Conservation (phyloP, 2,329 filamentous ascomycete species). For the Colletotrichum sp. region DNA sequence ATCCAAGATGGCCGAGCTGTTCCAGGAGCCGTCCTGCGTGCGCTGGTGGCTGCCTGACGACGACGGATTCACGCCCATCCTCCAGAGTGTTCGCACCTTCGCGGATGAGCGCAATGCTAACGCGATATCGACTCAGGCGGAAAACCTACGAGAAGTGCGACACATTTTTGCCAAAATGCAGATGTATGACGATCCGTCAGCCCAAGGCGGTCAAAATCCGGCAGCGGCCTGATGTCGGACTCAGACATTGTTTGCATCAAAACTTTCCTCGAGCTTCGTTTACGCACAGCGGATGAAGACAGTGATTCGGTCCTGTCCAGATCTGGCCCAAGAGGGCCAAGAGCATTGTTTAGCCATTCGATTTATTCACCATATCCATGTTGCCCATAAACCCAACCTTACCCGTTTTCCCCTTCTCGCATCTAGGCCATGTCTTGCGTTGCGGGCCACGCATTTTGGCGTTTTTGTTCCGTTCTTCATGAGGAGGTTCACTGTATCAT, state of each 20-base stretch:
- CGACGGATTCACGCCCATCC: slow-evolving; percentile 74
- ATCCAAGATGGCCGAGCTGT: slow-evolving; percentile 75
- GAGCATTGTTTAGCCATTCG: not conserved
- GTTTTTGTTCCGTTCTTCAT: not conserved
- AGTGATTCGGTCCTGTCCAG: not conserved
- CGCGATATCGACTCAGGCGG: slow-evolving; percentile 60
- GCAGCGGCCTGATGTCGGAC: not conserved
- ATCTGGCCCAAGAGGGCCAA: not conserved
- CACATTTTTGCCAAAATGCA: slow-evolving; percentile 71
- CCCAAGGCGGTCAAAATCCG: not conserved
- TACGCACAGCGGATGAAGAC: not conserved
- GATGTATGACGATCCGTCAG: slow-evolving; percentile 22
- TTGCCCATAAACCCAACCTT: not conserved
- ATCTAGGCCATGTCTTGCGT: not conserved
- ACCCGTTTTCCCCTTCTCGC: not conserved
- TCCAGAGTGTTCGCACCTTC: slow-evolving; percentile 80
- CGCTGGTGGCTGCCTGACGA: slow-evolving; percentile 92
- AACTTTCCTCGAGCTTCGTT: not conserved
- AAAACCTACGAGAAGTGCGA: slow-evolving; percentile 76
- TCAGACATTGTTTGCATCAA: not conserved
- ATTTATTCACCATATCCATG: not conserved
- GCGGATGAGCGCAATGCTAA: slow-evolving; percentile 76
- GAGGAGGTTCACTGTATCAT: not conserved
- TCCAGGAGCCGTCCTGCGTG: slow-evolving; percentile 72
- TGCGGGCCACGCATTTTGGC: not conserved